Percentiles rank a stretch among this genome's conserved stretches.
Evolutionary conservation across 164 flowering plant genomes (phyloP).

Genomic region (Kingdonia uniflora): DNA sequence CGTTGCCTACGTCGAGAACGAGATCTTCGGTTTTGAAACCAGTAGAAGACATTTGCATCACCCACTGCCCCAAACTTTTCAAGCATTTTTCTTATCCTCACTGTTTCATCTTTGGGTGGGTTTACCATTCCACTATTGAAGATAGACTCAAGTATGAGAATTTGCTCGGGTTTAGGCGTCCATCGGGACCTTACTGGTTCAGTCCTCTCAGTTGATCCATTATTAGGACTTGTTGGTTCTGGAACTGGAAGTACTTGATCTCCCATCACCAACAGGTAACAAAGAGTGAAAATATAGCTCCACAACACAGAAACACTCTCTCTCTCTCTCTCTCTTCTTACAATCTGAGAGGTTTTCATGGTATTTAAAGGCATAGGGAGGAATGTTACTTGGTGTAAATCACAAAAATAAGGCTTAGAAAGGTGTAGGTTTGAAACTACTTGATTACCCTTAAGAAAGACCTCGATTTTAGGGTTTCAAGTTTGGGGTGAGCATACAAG

Average conservation of each 20-base stretch:
- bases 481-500: no score
- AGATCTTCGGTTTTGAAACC: conserved; percentile 95
- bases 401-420: no score
- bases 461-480: no score
- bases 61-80: conserved; percentile 83
- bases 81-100: conserved; percentile 64
- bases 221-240: conserved; percentile 20
- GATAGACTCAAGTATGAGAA: conserved; percentile 85
- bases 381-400: no score
- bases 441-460: no score
- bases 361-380: no score
- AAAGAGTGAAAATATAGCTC: no score
- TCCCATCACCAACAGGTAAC: no score
- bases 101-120: conserved; percentile 88
- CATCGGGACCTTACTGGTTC: conserved; percentile 85
- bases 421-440: no score
- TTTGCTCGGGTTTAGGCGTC: conserved; percentile 96
- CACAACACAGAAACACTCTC: no score
- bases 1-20: conserved; percentile 81
- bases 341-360: not conserved
- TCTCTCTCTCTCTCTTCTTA: conserved; percentile 24
- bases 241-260: conserved; percentile 5
- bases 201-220: conserved; percentile 18
- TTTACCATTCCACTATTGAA: conserved; percentile 99
- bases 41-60: conserved; percentile 94